Evolutionary conservation across 805 yeast genomes (phyloP), one percentile per base, ranked within the genome.

Genomic region (Teunomyces gatunensis): DNA sequence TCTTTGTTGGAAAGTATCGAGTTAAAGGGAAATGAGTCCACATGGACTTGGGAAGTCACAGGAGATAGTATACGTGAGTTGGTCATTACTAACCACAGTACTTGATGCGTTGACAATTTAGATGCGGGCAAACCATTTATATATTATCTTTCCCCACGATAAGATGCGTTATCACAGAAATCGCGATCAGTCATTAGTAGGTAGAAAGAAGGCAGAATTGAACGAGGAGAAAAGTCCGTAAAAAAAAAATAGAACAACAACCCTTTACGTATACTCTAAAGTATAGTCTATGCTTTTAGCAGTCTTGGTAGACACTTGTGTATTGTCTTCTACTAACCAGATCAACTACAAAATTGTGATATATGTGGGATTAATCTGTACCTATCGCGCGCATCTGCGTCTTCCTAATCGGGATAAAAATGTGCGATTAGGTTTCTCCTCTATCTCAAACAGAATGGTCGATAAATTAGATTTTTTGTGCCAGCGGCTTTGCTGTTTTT

Each of bases 1-100:
- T 64, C 67, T 44, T 55, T 56, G 52, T 71, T 66, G n/a, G 77
- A 72, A 25, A 73, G 59, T 6, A 73, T 63, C 6, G 76, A 71
- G 40, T 62, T 60, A 35, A 73, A 58, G 18, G 55, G 47, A 47
- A 73, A 52, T 46, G 65, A 74, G 47, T 73, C 78, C 25, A 73
- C 74, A 44, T 55, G 51, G 25, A 63, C 52, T 30, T 58, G 57
- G 3, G 66, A 60, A 28, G 32, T 45, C n/a, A 61, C 54, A 12
- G 45, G 45, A 17, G 37, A 32, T 28, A 41, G 44, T 10, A 42
- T 34, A 12, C 39, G 21, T 27, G 45, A 32, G 21, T 18, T 21
- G n/a, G 13, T 13, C 45, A 42, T 42, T 7, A 4, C 23, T 18
- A 20, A 15, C 18, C 42, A 10, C 30, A 25, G 11, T 12, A 20